Base-by-base conservation (phyloP, 495 filamentous ascomycete species). In the Penicillium tannophilum region DNA sequence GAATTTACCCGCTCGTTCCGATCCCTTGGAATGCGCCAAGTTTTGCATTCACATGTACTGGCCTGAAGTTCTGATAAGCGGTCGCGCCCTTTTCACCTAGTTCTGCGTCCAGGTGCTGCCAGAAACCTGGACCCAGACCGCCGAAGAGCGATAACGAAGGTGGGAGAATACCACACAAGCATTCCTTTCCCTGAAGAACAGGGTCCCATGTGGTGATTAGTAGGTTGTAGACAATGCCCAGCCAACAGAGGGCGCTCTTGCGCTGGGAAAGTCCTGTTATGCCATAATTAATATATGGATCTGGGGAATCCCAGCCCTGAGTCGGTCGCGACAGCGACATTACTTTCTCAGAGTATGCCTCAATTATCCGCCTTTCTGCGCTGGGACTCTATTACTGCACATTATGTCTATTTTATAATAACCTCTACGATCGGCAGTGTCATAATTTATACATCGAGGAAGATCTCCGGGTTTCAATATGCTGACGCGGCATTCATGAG, bases 371-470 rank as follows among this genome's bases (percentile, higher is more conserved):
- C 65, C 36, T 64, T 73, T 6, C 69, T 73, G 36, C 64, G 65
- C 46, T 69, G 87, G 49, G 90, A 90, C 69, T 91, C 90, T 72
- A 88, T 92, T 65, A 88, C 84, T 3, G 62, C 91, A 31, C 85
- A 89, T 69, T 88, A 91, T 80, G 72, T 79, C 58, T 95, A 95
- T 74, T 94, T 94, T 72, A 79, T 92, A 56, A 41, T 76, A 9
- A 79, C 82, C 33, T 83, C 80, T 42, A 65, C 90, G 45, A 59
- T 89, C 54, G 77, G 80, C 33, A 90, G 88, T 51, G 59, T 88
- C 48, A 81, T 94, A 59, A 90, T 94, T 72, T 93, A 86, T 84
- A 81, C 83, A 12, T 86, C 88, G 3, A 81, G 75, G 20, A 84
- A 84, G 19, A 66, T 74, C 33, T 69, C 74, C 31, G 86, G 80